phyloP scores from a whole-genome alignment of 257 asterid genomes.

The Apocynum venetum region DNA sequence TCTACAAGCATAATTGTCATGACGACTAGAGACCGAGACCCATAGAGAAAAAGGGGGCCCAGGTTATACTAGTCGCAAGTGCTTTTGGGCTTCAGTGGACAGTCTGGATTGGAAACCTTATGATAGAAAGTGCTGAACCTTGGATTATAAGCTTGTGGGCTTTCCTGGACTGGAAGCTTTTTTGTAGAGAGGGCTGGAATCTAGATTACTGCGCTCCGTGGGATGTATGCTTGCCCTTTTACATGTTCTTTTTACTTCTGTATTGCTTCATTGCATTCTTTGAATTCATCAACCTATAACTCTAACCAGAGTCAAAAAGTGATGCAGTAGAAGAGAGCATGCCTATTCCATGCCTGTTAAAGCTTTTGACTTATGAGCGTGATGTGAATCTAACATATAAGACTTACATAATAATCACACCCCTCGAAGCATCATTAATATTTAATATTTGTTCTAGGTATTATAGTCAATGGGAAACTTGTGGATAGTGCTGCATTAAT shows the following conservation, averaged over 20 bases:
- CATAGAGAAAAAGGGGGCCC: not conserved
- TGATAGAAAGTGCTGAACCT: not conserved
- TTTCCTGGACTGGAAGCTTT: not conserved
- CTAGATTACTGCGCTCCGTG: not conserved
- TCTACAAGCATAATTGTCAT: not conserved
- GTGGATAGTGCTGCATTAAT: not conserved
- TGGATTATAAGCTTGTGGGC: not conserved
- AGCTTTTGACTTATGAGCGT: conserved; percentile 9
- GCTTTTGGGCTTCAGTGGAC: not conserved
- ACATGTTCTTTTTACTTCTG: no score
- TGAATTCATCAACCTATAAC: not conserved
- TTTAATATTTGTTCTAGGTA: not conserved
- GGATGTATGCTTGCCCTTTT: not conserved
- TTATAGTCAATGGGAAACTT: not conserved
- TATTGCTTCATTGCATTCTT: not conserved
- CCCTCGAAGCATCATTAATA: not conserved
- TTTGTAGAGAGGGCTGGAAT: not conserved
- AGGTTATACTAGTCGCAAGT: not conserved
- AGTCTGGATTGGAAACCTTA: not conserved
- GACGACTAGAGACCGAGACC: not conserved
- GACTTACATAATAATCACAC: not conserved
- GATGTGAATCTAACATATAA: not conserved
- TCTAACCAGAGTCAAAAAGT: not conserved
- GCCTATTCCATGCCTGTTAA: not conserved
- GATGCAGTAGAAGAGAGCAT: not conserved